A percentile compares a stretch with the other conserved stretches of the same genome.
phyloP scores from a whole-genome alignment of 2,329 filamentous ascomycete genomes.

The Apiospora arundinis region DNA sequence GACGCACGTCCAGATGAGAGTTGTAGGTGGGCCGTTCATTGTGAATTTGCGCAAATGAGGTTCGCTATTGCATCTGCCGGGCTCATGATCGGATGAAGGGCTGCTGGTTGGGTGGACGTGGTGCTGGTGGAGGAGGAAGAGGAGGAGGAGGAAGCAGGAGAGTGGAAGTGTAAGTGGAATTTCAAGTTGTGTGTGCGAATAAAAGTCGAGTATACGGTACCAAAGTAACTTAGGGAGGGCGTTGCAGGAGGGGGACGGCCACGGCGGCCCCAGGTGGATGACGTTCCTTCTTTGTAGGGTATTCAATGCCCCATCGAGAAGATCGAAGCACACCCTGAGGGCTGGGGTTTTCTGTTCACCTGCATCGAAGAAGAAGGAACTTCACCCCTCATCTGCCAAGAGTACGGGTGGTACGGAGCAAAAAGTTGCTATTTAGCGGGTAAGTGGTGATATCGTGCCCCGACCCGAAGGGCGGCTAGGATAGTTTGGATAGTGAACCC shows the following conservation, averaged over 20 bases:
- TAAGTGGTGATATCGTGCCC: constrained; percentile 8
- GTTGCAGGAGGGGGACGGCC: neutral
- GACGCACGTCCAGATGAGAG: constrained; percentile 57
- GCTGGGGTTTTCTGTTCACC: constrained; percentile 4
- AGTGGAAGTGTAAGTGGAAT: neutral
- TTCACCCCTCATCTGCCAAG: constrained; percentile 11
- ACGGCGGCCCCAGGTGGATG: constrained; percentile 1
- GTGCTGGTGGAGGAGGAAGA: neutral
- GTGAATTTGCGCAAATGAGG: constrained; percentile 3
- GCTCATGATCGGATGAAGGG: constrained; percentile 7
- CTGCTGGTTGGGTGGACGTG: constrained; percentile 15
- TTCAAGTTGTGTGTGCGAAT: constrained; percentile 8
- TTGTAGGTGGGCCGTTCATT: constrained; percentile 12
- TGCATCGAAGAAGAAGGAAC: neutral
- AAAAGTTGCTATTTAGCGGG: constrained; percentile 6
- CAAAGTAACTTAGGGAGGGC: constrained; percentile 1
- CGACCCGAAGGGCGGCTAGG: constrained; percentile 8
- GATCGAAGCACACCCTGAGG: neutral
- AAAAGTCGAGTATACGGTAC: constrained; percentile 9
- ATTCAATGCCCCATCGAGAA: neutral
- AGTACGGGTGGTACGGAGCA: neutral
- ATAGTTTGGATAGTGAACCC: neutral
- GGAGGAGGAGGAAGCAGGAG: neutral
- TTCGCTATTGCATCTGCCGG: constrained; percentile 4
- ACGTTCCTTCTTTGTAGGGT: constrained; percentile 14